Evolutionary conservation across 305 asterid species (phyloP), one percentile per base, ranked within the genome.

Genomic region (Fraxinus nigra): DNA sequence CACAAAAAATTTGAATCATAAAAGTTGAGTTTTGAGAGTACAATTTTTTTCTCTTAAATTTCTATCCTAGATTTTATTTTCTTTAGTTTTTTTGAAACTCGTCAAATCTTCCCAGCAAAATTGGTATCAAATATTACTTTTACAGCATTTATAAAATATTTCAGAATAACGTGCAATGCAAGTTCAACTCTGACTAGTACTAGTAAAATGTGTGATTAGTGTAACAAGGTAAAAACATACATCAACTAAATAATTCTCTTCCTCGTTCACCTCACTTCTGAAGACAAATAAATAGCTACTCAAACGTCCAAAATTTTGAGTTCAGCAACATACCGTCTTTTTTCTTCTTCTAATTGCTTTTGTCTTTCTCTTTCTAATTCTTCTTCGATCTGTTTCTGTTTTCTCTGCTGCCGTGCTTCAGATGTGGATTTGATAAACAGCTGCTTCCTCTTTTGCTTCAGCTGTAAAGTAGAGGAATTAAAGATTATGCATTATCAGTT

Each of bases 341-440:
- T 94, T 84, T 94, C 95, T 91, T 96, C 99, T 90, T 96, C 99
- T 70, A 92, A 84, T 89, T 94, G 92, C 91, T 89, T 91, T 87
- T 87, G 91, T 86, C 94, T 92, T 83, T 94, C 99, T 86, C 87
- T 89, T 83, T 94, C 99, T 76, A 92, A 78, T 87, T 94, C 99
- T 92, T 94, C 98, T 83, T 93, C 97, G 22, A 87, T 76, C 80
- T 93, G 97, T 85, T 85, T 96, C 92, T 90, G 99, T 83, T 96
- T 96, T 80, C 92, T 95, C 88, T 92, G 95, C 83, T 88, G 97
- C 83, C 98, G 89, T 33, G 94, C 95, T 83, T 96, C 99, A 48
- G 94, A 88, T 5, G 95, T 91, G 86, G 97, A 89, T 84, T 96
- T 96, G 85, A 93, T 89, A 81, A 93, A 92, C 78, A 93, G 9